Evolutionary conservation across 306 rosid genomes (phyloP), one percentile per base, ranked within the genome.

Genomic region (Malus asiatica): DNA sequence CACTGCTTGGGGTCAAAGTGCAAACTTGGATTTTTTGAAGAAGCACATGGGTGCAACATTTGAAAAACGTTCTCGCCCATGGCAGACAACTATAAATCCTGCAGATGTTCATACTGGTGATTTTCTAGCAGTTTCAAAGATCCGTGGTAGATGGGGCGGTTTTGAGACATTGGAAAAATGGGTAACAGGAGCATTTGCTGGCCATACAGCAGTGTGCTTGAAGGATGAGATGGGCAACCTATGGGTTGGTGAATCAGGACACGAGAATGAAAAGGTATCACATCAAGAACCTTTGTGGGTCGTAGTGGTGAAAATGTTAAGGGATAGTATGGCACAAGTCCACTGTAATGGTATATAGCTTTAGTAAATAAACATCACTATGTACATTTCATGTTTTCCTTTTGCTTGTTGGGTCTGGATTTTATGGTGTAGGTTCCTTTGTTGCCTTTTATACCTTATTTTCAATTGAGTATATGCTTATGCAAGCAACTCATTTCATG

Each of bases 221-320:
- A 95, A 95, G 86, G 98, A 95, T 76, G 97, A 92, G 40, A 85
- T 73, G 88, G 98, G 97, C 25, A 89, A 87, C 78, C 89, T 95
- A 77, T 95, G 98, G 98, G 93, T 95, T 85, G 98, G 97, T 48
- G 98, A 95, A 90, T 95, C 98, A 32, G 98, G 98, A 71, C 96
- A 95, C 57, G 98, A 95, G 86, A 95, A 95, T 82, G 98, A 92
- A 79, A 87, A 92, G 97, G 98, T 95, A 84, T 77, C 33, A 66
- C 45, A 61, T 76, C 19, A 68, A 67, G 66, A 55, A 70, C 70
- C 70, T 67, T 67, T 10, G 71, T 61, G 44, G 76, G 35, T 38
- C n/a, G 23, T 35, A 15, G 6, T n/a, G 20, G 38, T 59, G 23
- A 25, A 71, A 40, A 33, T 72, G 35, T 72, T 7, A 33, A 32